Evolutionary conservation across 495 filamentous ascomycete species (phyloP).

Genomic region (Poronia punctata): DNA sequence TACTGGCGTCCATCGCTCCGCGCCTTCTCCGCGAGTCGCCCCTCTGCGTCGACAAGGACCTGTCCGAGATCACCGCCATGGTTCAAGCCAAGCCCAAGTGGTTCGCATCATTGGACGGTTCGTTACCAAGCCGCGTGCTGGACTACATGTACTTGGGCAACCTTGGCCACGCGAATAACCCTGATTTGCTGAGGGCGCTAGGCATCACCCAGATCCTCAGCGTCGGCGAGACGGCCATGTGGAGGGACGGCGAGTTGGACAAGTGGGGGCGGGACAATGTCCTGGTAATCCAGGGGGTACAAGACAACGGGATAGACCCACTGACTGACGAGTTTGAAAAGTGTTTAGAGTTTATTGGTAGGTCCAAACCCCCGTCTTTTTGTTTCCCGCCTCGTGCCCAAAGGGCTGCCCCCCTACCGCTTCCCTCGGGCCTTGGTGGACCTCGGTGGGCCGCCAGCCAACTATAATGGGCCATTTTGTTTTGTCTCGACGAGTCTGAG

Average conservation of each 20-base stretch:
- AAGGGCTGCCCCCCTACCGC: too few species aligned
- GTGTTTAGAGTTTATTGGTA: slow-evolving; percentile 89
- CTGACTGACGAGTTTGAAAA: slow-evolving; percentile 79
- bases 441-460: too few species aligned
- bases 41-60: slow-evolving; percentile 25
- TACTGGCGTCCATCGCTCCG: slow-evolving; percentile 66
- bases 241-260: slow-evolving; percentile 60
- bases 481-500: too few species aligned
- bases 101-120: slow-evolving; percentile 81
- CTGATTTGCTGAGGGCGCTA: slow-evolving; percentile 66
- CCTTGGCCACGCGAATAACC: slow-evolving; percentile 86
- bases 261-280: slow-evolving; percentile 68
- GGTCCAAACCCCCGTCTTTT: slow-evolving; percentile 30
- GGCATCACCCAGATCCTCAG: slow-evolving; percentile 85
- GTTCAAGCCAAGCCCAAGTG: slow-evolving; percentile 59
- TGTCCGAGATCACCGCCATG: slow-evolving; percentile 38
- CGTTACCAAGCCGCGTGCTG: slow-evolving; percentile 77
- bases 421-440: too few species aligned
- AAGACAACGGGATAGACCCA: slow-evolving; percentile 94
- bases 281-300: slow-evolving; percentile 73
- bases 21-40: slow-evolving; percentile 55
- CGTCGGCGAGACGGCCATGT: slow-evolving; percentile 84
- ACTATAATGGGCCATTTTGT: too few species aligned
- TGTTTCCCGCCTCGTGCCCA: too few species aligned
- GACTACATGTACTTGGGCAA: slow-evolving; percentile 97